Evolutionary conservation across 2,329 filamentous ascomycete genomes (phyloP).

Genomic region (Colletotrichum sp.): DNA sequence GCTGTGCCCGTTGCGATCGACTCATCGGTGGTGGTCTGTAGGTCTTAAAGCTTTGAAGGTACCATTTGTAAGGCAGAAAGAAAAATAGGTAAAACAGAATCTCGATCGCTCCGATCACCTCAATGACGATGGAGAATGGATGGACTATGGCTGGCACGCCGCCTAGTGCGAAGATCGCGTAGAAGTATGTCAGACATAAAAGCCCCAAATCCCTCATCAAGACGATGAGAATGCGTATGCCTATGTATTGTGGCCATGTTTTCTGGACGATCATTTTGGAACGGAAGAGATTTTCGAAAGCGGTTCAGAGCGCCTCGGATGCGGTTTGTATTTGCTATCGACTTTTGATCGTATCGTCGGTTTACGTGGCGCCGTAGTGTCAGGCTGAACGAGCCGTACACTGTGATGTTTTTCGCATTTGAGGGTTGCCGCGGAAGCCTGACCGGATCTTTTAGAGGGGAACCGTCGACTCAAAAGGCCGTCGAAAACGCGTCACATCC

Average conservation of each 20-base stretch:
- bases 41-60: conserved; percentile 33
- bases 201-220: conserved; percentile 18
- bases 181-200: conserved; percentile 25
- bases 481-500: neutral
- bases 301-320: neutral
- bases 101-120: conserved; percentile 38
- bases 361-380: neutral
- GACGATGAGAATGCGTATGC: neutral
- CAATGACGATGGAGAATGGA: conserved; percentile 29
- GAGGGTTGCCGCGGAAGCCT: neutral
- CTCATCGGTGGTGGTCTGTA: neutral
- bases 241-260: conserved; percentile 18
- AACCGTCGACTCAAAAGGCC: neutral
- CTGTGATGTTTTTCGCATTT: neutral
- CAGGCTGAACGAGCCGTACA: neutral
- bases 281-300: neutral
- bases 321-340: neutral
- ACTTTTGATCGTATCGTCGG: neutral
- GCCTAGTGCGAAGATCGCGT: conserved; percentile 19
- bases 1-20: neutral
- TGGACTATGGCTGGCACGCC: conserved; percentile 24
- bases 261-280: conserved; percentile 13
- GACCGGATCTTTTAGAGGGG: neutral
- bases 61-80: conserved; percentile 46
- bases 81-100: conserved; percentile 45